These are phyloP conservation scores for Sonneratia caseolaris DNA, from an alignment of 345 rosid genomes.

Conservation along the genomic window DNA sequence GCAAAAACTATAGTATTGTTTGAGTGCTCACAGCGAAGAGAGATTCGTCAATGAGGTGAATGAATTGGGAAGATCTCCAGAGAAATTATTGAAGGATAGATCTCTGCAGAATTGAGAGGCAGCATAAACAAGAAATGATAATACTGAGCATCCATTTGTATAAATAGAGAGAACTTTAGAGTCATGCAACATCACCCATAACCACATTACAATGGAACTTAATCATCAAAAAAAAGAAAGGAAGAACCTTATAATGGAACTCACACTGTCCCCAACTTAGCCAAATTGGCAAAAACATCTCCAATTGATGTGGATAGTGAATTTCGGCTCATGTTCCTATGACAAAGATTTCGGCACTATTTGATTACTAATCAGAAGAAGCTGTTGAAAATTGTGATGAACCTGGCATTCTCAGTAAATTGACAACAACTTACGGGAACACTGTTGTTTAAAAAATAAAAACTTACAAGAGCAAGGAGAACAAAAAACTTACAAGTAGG, in stretches of 20 bases:
- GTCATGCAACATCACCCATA: not conserved
- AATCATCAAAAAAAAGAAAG: too few species aligned
- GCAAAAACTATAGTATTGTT: not conserved
- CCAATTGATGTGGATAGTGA: constrained; percentile 57
- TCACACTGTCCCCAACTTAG: constrained; percentile 58
- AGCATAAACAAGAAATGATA: not conserved
- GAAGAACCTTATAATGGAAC: constrained; percentile 9
- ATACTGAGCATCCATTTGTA: not conserved
- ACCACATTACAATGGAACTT: not conserved
- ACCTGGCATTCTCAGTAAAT: not conserved
- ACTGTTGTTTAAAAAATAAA: too few species aligned
- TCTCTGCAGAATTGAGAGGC: constrained; percentile 41
- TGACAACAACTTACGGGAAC: not conserved
- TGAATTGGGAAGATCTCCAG: constrained; percentile 84
- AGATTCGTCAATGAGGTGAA: constrained; percentile 58
- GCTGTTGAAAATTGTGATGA: not conserved
- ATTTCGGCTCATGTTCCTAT: constrained; percentile 75
- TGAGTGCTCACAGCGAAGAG: constrained; percentile 59
- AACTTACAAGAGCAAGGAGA: not conserved
- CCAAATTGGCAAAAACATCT: constrained; percentile 54
- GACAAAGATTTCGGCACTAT: constrained; percentile 4
- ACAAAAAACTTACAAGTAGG: constrained; percentile 57
- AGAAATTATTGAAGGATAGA: constrained; percentile 83
- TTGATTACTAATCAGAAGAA: constrained; percentile 5
- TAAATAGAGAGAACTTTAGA: not conserved